Base-by-base conservation (phyloP, 2,329 filamentous ascomycete genomes). In the Dactylellina haptotyla region DNA sequence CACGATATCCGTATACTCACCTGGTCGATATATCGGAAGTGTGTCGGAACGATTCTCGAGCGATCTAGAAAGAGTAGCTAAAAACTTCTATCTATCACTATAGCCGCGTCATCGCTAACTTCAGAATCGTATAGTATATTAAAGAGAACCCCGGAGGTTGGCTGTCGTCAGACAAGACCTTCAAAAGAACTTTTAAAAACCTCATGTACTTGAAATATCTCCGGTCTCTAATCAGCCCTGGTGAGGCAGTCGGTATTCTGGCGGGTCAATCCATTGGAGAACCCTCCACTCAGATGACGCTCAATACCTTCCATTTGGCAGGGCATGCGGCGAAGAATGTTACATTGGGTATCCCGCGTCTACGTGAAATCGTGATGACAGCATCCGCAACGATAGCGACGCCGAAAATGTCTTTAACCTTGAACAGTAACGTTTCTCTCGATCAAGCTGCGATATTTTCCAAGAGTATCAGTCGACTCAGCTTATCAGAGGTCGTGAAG, bases 291-390 rank as follows among this genome's bases (percentile, higher is more conserved):
- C 95, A 99, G 81, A 99, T 99, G 96, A 99, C 96, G 5, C 84
- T 99, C 63, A 99, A 99, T 83, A 99, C 96, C 26, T 99, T 99
- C 87, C 95, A 99, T 86, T 91, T 99, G 87, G 95, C 95, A 81
- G 95, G 95, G 79, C 94, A 98, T 84, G 93, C 95, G 18, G 90
- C 95, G 28, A 98, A 97, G 85, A 99, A 99, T 86, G 96, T 99
- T 80, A 99, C 95, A 0, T 87, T 97, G 18, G 95, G 95, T 91
- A 98, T 99, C 79, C 95, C 95, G 70, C 92, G 95, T 83, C 86
- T 99, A 18, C 87, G 95, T 83, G 95, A 99, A 86, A 97, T 99
- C 78, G 87, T 99, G 76, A 99, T 99, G 95, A 98, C 95, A 53
- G 95, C 95, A 25, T 95, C 91, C 79, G 87, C 89, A 57, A 87